phyloP scores from a whole-genome alignment of 177 flowering plant species.

The Vitis hybrid region DNA sequence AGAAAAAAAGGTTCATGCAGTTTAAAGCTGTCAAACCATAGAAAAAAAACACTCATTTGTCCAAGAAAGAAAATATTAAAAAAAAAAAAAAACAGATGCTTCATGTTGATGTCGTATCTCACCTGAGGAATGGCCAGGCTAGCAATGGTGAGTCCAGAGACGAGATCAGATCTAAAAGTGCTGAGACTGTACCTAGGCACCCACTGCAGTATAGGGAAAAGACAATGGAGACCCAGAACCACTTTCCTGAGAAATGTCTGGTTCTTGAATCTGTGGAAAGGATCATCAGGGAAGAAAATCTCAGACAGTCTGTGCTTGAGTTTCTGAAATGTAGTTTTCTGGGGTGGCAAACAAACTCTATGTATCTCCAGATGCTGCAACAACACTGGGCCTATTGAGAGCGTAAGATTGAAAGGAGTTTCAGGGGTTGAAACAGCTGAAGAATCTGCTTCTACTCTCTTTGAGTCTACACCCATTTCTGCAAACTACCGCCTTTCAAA shows the following conservation, averaged over 20 bases:
- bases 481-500: too few species aligned
- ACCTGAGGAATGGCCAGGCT: constrained; percentile 40
- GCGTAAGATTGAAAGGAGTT: background rate
- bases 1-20: too few species aligned
- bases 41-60: too few species aligned
- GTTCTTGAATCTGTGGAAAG: constrained; percentile 47
- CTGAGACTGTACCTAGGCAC: constrained; percentile 15
- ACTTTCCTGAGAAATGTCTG: constrained; percentile 25
- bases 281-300: constrained; percentile 61
- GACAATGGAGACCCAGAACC: constrained; percentile 37
- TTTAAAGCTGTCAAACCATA: too few species aligned
- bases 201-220: constrained; percentile 34
- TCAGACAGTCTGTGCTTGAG: constrained; percentile 38
- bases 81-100: background rate
- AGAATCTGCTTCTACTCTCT: too few species aligned
- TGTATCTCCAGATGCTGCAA: constrained; percentile 6
- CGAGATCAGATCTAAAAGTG: constrained; percentile 22
- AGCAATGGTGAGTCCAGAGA: constrained; percentile 38
- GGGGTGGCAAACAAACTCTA: constrained; percentile 18
- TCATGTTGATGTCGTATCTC: too few species aligned
- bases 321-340: constrained; percentile 21
- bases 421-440: too few species aligned
- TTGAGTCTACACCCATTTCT: too few species aligned
- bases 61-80: too few species aligned
- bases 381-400: background rate